These are phyloP conservation scores for Coelastrella sp. DNA, from an alignment of 139 green algal genomes.

Conservation along the genomic window DNA sequence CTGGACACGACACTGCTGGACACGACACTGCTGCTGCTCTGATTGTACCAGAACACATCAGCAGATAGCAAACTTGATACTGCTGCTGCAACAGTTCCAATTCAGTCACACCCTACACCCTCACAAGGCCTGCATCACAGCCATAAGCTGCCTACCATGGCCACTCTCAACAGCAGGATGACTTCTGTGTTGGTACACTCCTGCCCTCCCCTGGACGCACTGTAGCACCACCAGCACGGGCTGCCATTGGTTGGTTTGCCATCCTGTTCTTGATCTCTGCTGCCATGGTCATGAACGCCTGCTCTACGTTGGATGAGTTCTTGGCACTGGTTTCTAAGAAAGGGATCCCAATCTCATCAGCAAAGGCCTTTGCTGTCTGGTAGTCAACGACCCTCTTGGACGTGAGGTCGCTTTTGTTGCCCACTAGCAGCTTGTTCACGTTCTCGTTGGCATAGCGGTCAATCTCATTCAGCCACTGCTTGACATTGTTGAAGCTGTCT, in stretches of 20 bases:
- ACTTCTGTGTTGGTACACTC: conserved; percentile 79
- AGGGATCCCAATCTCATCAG: conserved; percentile 98
- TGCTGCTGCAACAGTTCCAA: background rate
- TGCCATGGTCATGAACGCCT: conserved; percentile 99
- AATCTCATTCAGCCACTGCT: conserved; percentile 99
- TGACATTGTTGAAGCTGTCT: conserved; percentile 99
- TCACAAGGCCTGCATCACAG: background rate
- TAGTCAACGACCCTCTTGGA: conserved; percentile 98
- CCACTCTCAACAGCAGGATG: conserved; percentile 83
- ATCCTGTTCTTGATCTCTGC: conserved; percentile 99
- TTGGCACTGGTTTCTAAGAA: conserved; percentile 99
- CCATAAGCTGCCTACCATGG: too few species aligned
- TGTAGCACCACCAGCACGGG: conserved; percentile 73
- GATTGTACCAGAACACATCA: background rate
- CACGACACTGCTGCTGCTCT: background rate
- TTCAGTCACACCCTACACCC: background rate
- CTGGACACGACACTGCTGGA: background rate
- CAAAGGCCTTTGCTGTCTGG: conserved; percentile 97
- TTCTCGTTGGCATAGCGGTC: conserved; percentile 99
- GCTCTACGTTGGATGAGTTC: conserved; percentile 98
- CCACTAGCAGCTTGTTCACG: conserved; percentile 99
- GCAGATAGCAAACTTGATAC: background rate
- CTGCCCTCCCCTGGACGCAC: conserved; percentile 87
- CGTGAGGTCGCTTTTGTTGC: conserved; percentile 98
- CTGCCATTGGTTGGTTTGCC: conserved; percentile 85